A percentile compares a stretch with the other conserved stretches of the same genome.
phyloP scores from a whole-genome alignment of 805 yeast species.

The Saturnispora sanitii region DNA sequence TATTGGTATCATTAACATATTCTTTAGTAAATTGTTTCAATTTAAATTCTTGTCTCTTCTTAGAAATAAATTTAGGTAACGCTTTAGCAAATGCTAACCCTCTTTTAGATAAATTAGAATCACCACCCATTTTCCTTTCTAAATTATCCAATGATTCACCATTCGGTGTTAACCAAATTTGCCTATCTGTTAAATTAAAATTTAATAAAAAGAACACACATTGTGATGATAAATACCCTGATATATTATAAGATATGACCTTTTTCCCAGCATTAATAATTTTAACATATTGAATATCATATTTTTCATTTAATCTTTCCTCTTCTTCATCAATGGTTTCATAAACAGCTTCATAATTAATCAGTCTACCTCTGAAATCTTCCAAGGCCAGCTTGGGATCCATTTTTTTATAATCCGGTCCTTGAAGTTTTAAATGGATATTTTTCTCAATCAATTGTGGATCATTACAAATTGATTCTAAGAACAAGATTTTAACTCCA shows the following conservation, averaged over 20 bases:
- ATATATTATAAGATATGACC: conserved; percentile 45
- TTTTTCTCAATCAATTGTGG: conserved; percentile 70
- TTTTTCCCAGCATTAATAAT: conserved; percentile 55
- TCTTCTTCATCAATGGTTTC: conserved; percentile 71
- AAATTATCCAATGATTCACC: conserved; percentile 26
- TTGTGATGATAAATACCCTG: conserved; percentile 48
- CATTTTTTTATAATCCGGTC: conserved; percentile 87
- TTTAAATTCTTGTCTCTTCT: conserved; percentile 28
- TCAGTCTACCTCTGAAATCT: conserved; percentile 74
- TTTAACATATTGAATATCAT: conserved; percentile 48
- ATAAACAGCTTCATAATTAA: conserved; percentile 81
- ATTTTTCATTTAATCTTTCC: conserved; percentile 34
- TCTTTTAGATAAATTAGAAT: conserved; percentile 21
- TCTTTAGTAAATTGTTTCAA: conserved; percentile 25
- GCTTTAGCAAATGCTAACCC: conserved; percentile 28
- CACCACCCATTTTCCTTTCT: conserved; percentile 26
- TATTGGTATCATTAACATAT: conserved; percentile 23
- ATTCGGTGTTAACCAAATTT: conserved; percentile 28
- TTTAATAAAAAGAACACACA: conserved; percentile 44
- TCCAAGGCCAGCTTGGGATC: conserved; percentile 68
- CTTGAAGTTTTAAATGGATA: conserved; percentile 74
- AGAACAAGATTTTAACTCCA: conserved; percentile 31
- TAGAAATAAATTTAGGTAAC: conserved; percentile 26
- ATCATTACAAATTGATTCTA: conserved; percentile 81
- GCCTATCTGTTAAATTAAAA: conserved; percentile 29